Percentiles rank a stretch among this genome's conserved stretches.
Evolutionary conservation across 352 stramenopile genomes (phyloP).

Genomic region (Sclerospora graminicola): DNA sequence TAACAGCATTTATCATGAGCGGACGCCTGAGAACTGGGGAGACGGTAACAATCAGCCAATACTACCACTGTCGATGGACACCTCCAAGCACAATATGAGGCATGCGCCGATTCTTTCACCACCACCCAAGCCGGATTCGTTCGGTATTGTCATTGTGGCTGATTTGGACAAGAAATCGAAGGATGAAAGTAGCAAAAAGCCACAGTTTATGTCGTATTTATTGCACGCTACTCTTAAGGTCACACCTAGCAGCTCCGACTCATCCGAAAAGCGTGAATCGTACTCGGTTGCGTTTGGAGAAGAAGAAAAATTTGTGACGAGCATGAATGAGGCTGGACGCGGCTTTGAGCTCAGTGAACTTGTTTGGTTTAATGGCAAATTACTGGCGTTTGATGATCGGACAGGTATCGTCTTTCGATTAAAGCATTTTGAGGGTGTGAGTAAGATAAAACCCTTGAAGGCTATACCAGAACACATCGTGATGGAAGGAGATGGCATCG

Average conservation of each 20-base stretch:
- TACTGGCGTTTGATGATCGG: slow-evolving; percentile 96
- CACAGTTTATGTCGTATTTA: slow-evolving; percentile 85
- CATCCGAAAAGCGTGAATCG: slow-evolving; percentile 25
- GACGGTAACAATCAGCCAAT: slow-evolving; percentile 10
- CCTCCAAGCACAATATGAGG: slow-evolving; percentile 19
- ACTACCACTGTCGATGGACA: slow-evolving; percentile 7
- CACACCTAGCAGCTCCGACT: slow-evolving; percentile 21
- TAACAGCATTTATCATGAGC: slow-evolving; percentile 9
- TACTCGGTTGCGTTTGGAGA: slow-evolving; percentile 64
- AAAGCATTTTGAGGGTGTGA: slow-evolving; percentile 66
- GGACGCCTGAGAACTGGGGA: slow-evolving; percentile 20
- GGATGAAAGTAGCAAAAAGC: slow-evolving; percentile 82
- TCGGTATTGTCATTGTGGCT: slow-evolving; percentile 88
- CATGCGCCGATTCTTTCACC: slow-evolving; percentile 17
- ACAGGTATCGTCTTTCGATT: slow-evolving; percentile 98
- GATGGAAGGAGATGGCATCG: slow-evolving; percentile 94
- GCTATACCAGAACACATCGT: slow-evolving; percentile 92
- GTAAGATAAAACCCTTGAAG: slow-evolving; percentile 46
- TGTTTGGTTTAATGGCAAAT: slow-evolving; percentile 70
- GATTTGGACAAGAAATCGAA: slow-evolving; percentile 93
- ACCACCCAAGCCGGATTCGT: slow-evolving; percentile 46
- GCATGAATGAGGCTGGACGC: slow-evolving; percentile 91
- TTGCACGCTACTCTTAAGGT: slow-evolving; percentile 86
- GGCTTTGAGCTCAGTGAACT: slow-evolving; percentile 95
- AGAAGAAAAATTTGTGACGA: slow-evolving; percentile 63